These are phyloP conservation scores for Podospora fimiseda DNA, from an alignment of 495 filamentous ascomycete genomes.

Conservation along the genomic window DNA sequence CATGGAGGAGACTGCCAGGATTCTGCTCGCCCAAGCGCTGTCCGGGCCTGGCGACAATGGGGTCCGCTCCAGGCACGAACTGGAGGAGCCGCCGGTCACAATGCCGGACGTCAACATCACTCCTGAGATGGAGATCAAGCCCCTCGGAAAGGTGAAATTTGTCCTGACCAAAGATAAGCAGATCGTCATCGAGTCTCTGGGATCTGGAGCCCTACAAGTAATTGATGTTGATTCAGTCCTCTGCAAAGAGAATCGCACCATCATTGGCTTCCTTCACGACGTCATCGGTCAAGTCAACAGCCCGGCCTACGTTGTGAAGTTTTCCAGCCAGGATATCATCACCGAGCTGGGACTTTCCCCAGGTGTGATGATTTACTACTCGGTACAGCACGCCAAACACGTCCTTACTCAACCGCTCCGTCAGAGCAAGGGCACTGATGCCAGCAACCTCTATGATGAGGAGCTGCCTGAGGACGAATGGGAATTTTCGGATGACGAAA, in stretches of 20 bases:
- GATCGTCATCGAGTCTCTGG: constrained; percentile 71
- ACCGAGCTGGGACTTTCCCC: constrained; percentile 53
- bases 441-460: constrained; percentile 89
- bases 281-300: constrained; percentile 74
- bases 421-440: constrained; percentile 76
- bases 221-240: constrained; percentile 77
- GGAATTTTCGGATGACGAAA: constrained; percentile 95
- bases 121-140: constrained; percentile 64
- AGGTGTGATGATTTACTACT: constrained; percentile 70
- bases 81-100: too few relatives aligned
- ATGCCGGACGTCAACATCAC: constrained; percentile 68
- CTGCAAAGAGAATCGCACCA: constrained; percentile 64
- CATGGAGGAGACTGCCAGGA: constrained; percentile 68
- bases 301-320: constrained; percentile 74
- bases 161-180: constrained; percentile 60
- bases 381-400: constrained; percentile 63
- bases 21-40: constrained; percentile 69
- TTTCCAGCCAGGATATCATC: constrained; percentile 59
- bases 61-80: too few relatives aligned
- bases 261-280: constrained; percentile 75
- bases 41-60: constrained; percentile 56
- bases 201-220: constrained; percentile 72
- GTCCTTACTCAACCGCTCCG: constrained; percentile 79
- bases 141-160: constrained; percentile 64
- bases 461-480: constrained; percentile 79